Evolutionary conservation across 306 rosid species (phyloP).

Genomic region (Vigna unguiculata): DNA sequence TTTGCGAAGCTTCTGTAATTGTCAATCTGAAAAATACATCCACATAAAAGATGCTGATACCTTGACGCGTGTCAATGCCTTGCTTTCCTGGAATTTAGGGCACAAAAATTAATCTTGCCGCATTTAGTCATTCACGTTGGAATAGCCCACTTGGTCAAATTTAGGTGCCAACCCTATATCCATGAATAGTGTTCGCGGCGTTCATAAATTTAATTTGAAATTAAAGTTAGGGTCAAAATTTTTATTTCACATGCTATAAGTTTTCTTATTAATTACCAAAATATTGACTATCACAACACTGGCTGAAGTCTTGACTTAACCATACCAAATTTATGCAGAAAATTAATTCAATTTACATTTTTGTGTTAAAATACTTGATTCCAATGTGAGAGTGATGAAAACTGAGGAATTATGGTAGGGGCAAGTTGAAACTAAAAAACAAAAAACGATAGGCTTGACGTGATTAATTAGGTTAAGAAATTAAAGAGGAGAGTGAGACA

Average conservation of each 20-base stretch:
- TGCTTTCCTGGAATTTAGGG: background rate
- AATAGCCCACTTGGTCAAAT: conserved; percentile 27
- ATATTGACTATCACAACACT: too few species aligned
- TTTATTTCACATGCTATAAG: too few species aligned
- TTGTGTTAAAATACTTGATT: background rate
- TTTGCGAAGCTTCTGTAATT: background rate
- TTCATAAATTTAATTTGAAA: too few species aligned
- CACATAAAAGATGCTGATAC: background rate
- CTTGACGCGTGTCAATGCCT: conserved; percentile 7
- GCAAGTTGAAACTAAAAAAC: background rate
- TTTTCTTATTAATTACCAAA: too few species aligned
- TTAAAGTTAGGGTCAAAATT: too few species aligned
- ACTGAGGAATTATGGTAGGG: background rate
- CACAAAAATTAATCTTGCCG: background rate
- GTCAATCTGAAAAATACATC: background rate
- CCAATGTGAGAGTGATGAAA: background rate
- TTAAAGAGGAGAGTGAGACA: conserved; percentile 7
- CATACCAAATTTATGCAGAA: background rate
- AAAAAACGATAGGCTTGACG: background rate
- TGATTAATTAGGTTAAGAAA: conserved; percentile 15
- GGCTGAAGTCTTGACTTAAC: background rate
- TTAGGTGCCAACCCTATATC: conserved; percentile 39
- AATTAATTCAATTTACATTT: background rate
- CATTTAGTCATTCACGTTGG: conserved; percentile 12
- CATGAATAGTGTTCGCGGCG: background rate